phyloP scores from a whole-genome alignment of 371 early-diverging fungal genomes.

The Blastocladiella emersonii region DNA sequence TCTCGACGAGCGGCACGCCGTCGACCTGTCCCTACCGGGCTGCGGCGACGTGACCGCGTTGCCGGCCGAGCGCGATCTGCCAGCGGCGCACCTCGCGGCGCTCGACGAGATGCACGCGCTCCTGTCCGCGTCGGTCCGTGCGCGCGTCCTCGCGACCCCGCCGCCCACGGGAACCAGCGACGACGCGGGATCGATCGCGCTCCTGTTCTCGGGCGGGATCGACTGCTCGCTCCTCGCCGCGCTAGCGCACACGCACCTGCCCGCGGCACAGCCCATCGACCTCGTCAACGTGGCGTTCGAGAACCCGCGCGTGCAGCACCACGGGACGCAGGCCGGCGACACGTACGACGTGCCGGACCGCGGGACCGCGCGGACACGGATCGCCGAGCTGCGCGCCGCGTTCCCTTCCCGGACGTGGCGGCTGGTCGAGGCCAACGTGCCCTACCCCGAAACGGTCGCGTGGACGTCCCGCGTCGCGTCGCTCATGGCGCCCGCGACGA shows the following conservation, averaged over 20 bases:
- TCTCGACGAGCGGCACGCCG: not conserved
- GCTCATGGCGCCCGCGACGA: constrained; percentile 65
- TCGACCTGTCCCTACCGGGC: constrained; percentile 20
- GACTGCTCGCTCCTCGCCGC: constrained; percentile 82
- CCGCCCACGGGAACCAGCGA: not conserved
- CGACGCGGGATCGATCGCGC: constrained; percentile 44
- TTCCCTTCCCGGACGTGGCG: constrained; percentile 63
- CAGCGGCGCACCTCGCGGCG: not conserved
- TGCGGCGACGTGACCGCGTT: constrained; percentile 6
- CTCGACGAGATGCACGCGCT: not conserved
- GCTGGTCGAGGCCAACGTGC: constrained; percentile 79
- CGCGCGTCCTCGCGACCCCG: not conserved
- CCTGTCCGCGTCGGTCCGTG: not conserved
- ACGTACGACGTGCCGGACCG: constrained; percentile 82
- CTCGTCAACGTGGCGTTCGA: constrained; percentile 93
- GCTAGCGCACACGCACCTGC: constrained; percentile 51
- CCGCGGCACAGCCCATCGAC: constrained; percentile 62
- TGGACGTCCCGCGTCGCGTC: constrained; percentile 42
- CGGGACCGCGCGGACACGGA: constrained; percentile 52
- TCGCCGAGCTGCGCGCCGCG: constrained; percentile 39
- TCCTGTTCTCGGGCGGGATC: constrained; percentile 88
- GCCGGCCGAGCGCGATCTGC: not conserved
- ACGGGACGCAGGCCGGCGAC: constrained; percentile 5
- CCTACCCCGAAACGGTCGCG: constrained; percentile 48
- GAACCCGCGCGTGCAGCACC: constrained; percentile 52